Evolutionary conservation across 2,329 filamentous ascomycete genomes (phyloP), one percentile per base, ranked within the genome.

Genomic region (Aspergillus neotritici): DNA sequence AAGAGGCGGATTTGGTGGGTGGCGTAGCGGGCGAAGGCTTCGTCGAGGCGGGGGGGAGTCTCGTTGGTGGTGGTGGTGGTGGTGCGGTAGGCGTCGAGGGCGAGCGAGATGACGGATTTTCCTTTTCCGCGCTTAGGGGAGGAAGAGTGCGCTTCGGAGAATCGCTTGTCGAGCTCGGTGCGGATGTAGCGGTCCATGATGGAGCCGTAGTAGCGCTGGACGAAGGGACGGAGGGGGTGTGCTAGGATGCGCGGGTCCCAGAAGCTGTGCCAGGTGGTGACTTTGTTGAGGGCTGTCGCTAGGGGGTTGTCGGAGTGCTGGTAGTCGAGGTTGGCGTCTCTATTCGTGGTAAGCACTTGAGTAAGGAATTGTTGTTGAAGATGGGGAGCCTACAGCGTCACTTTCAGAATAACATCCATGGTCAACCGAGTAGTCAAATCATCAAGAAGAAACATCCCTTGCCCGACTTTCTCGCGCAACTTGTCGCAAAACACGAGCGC

Each of bases 1-100:
- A 47, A 47, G 1, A 37, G 32, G 3, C 41, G 41, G 12, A 47
- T 44, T 12, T 47, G 45, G 2, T 31, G 36, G 11, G 33, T 44
- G 6, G 45, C 45, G 29, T 34, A 44, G 5, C 13, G 5, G 14
- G 40, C 40, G 10, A 47, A 47, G 2, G 37, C 9, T 0, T 30
- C 36, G n/a, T 44, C 34, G 4, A 47, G 36, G 7, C 6, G 21
- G 21, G 7, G 3, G 21, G 21, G 21, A 5, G 3, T 9, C 4
- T 25, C 7, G 21, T 8, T 9, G 3, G 6, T 25, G 7, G 21
- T 25, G n/a, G n/a, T n/a, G n/a, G n/a, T 25, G 21, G 41, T 31
- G 7, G 30, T 40, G 34, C 41, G 41, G 12, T 34, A 42, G 4
- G 41, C 30, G 3, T 34, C 31, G 4, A 46, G 31, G 2, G 38